Evolutionary conservation across 2,329 filamentous ascomycete species (phyloP), one percentile per base, ranked within the genome.

Genomic region (Fusarium sp.): DNA sequence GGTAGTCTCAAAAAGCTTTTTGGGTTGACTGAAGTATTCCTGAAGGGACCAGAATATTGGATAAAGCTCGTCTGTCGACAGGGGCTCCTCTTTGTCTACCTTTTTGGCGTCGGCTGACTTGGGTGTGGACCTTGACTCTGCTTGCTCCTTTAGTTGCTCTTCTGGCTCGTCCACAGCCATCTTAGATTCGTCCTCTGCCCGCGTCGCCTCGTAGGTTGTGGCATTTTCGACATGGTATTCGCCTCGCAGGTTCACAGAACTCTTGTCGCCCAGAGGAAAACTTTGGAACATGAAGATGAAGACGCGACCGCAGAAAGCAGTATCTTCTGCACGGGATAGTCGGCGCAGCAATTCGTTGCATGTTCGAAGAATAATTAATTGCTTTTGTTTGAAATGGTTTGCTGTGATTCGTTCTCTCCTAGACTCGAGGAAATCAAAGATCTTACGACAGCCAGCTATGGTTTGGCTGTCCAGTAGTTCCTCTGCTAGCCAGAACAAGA

Each of bases 251-350:
- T 99, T 99, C 56, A 99, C 96, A 1, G 96, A 98, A 81, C 96
- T 98, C 81, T 96, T 96, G 83, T 99, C 97, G 38, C 96, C 96
- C 0, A 99, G 87, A 3, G 96, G 96, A 79, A 99, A 98, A 81
- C 95, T 97, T 82, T 99, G 96, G 82, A 98, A 99, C 80, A 99
- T 90, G 82, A 98, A 99, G 73, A 99, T 98, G 82, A 98, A 98
- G 33, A 99, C 96, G 44, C 96, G 90, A 22, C 96, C 96, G 79
- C 96, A 99, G 81, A 99, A 99, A 2, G 97, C 95, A 0, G 96
- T 97, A 82, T 99, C 96, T 81, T 98, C 95, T 8, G 96, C 96
- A 64, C 96, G 90, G n/a, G 96, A 98, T 6, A 99, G 87, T 51
- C 96, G 90, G 41, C 96, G 91, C n/a, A 99, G 87, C 22, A 99